Conservation (phyloP, 257 asterid species). For the Przewalskia tangutica region DNA sequence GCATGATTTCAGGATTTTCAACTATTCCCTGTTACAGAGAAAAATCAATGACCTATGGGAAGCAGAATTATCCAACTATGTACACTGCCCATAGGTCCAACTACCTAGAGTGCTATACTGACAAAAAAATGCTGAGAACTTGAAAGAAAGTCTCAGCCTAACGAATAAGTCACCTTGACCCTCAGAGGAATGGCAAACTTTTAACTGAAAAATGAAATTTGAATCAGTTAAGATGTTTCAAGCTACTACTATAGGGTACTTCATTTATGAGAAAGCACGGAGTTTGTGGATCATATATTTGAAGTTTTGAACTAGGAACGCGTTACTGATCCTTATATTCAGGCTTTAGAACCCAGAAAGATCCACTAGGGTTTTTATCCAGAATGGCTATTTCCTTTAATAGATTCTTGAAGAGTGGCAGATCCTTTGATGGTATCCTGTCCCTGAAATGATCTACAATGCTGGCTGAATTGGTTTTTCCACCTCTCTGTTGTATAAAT, state of each 20-base stretch:
- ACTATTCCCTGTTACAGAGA: neutral
- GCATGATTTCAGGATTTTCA: neutral
- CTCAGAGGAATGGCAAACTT: neutral
- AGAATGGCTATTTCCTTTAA: slow-evolving; percentile 79
- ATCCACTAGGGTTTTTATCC: slow-evolving; percentile 56
- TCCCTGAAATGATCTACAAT: slow-evolving; percentile 71
- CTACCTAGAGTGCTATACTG: neutral
- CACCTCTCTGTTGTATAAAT: slow-evolving; percentile 70
- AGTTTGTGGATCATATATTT: neutral
- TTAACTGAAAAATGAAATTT: neutral
- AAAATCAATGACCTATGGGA: neutral
- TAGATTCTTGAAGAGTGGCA: slow-evolving; percentile 78
- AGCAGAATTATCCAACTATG: neutral
- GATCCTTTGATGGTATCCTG: slow-evolving; percentile 68
- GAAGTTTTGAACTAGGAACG: neutral
- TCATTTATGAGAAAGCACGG: neutral
- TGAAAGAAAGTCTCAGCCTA: neutral
- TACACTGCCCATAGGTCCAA: neutral
- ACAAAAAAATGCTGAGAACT: neutral
- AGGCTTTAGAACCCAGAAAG: slow-evolving; percentile 70
- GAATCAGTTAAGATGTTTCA: neutral
- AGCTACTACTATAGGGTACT: neutral
- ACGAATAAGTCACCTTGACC: neutral
- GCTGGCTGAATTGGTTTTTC: slow-evolving; percentile 59
- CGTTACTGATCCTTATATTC: slow-evolving; percentile 44